Base-by-base conservation (phyloP, 179 eudicot species). In the Gypsophila paniculata region DNA sequence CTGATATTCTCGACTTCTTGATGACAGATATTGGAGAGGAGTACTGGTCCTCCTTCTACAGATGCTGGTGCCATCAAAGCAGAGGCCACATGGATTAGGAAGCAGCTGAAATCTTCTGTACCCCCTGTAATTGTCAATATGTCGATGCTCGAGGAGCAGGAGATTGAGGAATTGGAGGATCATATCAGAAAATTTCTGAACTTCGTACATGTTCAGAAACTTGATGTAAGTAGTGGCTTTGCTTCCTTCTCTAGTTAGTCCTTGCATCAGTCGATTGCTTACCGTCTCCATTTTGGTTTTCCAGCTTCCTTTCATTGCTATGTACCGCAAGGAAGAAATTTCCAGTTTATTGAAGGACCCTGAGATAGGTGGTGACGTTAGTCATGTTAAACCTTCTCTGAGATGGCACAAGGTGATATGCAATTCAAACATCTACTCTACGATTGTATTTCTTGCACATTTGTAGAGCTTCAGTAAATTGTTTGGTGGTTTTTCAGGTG, bases 71-170 rank as follows among this genome's bases (percentile, higher is more conserved):
- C 86, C 72, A 79, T 90, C 58, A 85, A 77, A 13, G 95, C 86
- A 60, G 98, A 96, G 87, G 82, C 89, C 74, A 86, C 81, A 69
- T 96, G 98, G 99, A 89, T 96, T 62, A 84, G 78, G 78, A 86
- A 85, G 65, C 96, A 90, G 84, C 85, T 96, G 42, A 75, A 74
- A 49, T 84, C 82, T 68, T 86, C 85, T 73, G 44, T 48, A 42
- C 63, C 79, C 49, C 87, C 96, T 73, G 77, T 85, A 64, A 79
- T 81, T 66, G 82, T 78, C 70, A 82, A 73, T 69, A 79, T 74
- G 59, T n/a, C 71, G 25, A 22, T 71, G 63, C 77, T 65, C 19
- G 74, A 78, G 42, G 94, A 81, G 71, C 88, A 81, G 62, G 89
- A 74, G 73, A 77, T 59, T 69, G 92, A 86, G 61, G 82, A 82